Evolutionary conservation across 2,329 filamentous ascomycete genomes (phyloP).

Genomic region (Talaromyces amestolkiae): DNA sequence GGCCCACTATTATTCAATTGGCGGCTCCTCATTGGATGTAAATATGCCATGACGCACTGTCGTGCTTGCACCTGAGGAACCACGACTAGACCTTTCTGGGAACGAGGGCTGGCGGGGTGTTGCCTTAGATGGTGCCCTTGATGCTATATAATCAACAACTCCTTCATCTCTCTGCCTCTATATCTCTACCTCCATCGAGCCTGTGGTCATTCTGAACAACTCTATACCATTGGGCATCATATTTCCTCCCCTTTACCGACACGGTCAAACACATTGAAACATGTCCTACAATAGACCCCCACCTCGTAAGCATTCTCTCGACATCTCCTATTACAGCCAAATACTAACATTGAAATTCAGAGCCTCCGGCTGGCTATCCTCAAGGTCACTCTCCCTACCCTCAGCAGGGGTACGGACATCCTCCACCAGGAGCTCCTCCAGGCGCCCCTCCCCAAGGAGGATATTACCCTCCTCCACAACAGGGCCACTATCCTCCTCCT

Average conservation of each 20-base stretch:
- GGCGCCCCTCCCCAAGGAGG: conserved; percentile 13
- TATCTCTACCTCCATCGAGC: background rate
- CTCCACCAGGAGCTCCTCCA: conserved; percentile 9
- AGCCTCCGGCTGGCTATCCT: conserved; percentile 20
- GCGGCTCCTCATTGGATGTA: background rate
- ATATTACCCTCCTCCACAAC: conserved; percentile 14
- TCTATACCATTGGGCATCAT: background rate
- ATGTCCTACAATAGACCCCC: conserved; percentile 20
- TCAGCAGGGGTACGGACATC: conserved; percentile 14
- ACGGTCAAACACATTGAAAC: background rate
- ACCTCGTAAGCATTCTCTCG: conserved; percentile 12
- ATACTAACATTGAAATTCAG: background rate
- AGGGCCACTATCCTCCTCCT: conserved; percentile 8
- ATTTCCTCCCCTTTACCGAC: background rate
- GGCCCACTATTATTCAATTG: background rate
- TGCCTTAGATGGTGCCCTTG: background rate
- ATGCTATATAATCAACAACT: background rate
- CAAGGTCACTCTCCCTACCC: conserved; percentile 20
- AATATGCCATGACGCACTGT: background rate
- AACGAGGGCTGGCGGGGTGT: background rate
- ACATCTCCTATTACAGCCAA: background rate
- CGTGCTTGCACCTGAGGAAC: background rate
- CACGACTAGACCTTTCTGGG: background rate
- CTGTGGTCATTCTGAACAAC: background rate
- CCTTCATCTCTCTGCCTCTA: background rate